Evolutionary conservation across 495 filamentous ascomycete genomes (phyloP).

Genomic region (Pseudomonodictys pantanalensis): DNA sequence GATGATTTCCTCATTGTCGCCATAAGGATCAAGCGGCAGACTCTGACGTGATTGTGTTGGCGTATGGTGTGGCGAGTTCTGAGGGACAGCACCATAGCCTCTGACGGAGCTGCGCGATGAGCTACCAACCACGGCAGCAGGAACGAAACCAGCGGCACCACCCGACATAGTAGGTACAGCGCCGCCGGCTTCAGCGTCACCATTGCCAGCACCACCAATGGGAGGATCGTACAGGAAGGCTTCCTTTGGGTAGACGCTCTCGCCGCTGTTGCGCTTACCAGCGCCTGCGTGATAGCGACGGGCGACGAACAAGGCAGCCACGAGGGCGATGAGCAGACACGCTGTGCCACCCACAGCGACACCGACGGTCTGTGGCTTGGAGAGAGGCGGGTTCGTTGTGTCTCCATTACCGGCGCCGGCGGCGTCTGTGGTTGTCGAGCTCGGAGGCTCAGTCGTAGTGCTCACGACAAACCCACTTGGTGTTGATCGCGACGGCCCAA

Average conservation of each 20-base stretch:
- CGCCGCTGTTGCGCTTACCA: constrained; percentile 4
- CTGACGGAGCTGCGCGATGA: neutral
- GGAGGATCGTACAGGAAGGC: constrained; percentile 33
- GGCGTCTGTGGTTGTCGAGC: constrained; percentile 10
- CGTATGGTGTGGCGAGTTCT: constrained; percentile 9
- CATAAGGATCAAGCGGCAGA: neutral
- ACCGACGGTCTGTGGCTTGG: constrained; percentile 23
- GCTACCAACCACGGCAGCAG: neutral
- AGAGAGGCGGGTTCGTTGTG: constrained; percentile 7
- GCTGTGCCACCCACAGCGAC: constrained; percentile 24
- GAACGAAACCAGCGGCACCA: constrained; percentile 7
- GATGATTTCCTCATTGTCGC: neutral
- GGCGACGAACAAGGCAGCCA: constrained; percentile 23
- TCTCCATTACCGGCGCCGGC: constrained; percentile 1
- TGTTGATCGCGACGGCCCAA: neutral
- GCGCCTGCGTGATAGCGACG: constrained; percentile 21
- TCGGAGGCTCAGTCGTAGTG: neutral
- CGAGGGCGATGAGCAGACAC: constrained; percentile 24
- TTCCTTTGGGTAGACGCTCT: constrained; percentile 27
- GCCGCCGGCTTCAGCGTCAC: constrained; percentile 21
- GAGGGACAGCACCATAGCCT: constrained; percentile 2
- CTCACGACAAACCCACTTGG: neutral
- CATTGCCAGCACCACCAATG: constrained; percentile 7
- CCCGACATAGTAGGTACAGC: constrained; percentile 24
- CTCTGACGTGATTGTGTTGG: neutral